Evolutionary conservation across 768 basidiomycete genomes (phyloP), one percentile per base, ranked within the genome.

Genomic region (Albatrellus ellisii): DNA sequence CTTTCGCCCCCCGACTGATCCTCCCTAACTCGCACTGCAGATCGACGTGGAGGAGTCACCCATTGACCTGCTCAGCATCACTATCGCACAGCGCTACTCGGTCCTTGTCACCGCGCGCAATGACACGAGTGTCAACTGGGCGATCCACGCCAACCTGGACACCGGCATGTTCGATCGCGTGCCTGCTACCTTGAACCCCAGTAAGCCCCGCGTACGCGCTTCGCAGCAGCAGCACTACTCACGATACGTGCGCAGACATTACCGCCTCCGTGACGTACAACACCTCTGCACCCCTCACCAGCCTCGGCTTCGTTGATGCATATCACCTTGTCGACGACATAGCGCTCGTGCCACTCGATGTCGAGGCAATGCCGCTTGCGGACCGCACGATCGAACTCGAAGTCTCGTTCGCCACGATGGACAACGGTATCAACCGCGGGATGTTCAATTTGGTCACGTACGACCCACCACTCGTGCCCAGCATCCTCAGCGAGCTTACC

Each of bases 11-110:
- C 10, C 32, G 4, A 9, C 26, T 6, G 38, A 14, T 27, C 18
- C 20, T 10, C 32, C 28, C 21, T 22, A 14, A 32, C 12, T 39
- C 32, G 7, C 38, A 38, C 44, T 46, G 6, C 46, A 85, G 77
- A 83, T 75, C 1, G 94, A 97, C 62, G 69, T 79, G 2, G 70
- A 84, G 54, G 77, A 79, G 47, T 81, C 64, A 29, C 70, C 78
- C 0, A 78, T 79, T 48, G 82, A 87, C 55, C 58, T 82, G 27
- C 53, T 97, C 38, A 70, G 75, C 32, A 44, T 97, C 43, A 69
- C 87, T 11, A 89, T 83, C 24, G 91, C 91, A 0, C 94, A 98
- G 59, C 77, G 94, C 15, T 95, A 94, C 60, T 92, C 91, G 0
- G 67, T 99, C 29, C 76, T 97, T 25, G 87, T 99, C 40, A 81